phyloP scores from a whole-genome alignment of 1,139 yeast species.

The Lizanozyma gosingica region DNA sequence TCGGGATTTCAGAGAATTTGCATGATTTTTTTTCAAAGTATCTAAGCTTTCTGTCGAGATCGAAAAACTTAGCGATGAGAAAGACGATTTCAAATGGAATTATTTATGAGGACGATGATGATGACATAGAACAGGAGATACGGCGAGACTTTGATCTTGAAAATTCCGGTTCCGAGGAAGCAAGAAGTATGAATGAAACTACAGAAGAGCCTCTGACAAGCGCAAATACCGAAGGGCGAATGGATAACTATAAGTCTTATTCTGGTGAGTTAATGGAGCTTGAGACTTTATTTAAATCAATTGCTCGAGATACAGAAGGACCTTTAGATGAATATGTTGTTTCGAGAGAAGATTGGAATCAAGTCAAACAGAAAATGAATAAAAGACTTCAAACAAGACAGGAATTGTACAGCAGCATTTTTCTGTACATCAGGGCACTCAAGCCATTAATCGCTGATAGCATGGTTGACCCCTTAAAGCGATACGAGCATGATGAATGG shows the following conservation, averaged over 20 bases:
- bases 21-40: constrained; percentile 10
- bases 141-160: constrained; percentile 10
- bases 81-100: constrained; percentile 1
- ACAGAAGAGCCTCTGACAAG: too few relatives aligned
- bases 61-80: constrained; percentile 8
- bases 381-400: constrained; percentile 6
- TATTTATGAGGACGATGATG: constrained; percentile 6
- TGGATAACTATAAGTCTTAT: background rate
- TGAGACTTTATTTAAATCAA: background rate
- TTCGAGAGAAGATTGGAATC: constrained; percentile 3
- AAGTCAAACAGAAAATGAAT: constrained; percentile 4
- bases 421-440: constrained; percentile 14
- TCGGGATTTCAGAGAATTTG: constrained; percentile 17
- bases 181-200: constrained; percentile 14
- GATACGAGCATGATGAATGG: constrained; percentile 26
- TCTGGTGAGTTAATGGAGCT: background rate
- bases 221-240: background rate
- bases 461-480: constrained; percentile 22
- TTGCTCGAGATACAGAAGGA: constrained; percentile 3
- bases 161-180: constrained; percentile 11
- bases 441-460: constrained; percentile 24
- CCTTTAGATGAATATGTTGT: background rate
- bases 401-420: constrained; percentile 11
- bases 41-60: constrained; percentile 2
- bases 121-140: constrained; percentile 4